phyloP scores from a whole-genome alignment of 2,329 filamentous ascomycete species.

The Epichloe typhina region DNA sequence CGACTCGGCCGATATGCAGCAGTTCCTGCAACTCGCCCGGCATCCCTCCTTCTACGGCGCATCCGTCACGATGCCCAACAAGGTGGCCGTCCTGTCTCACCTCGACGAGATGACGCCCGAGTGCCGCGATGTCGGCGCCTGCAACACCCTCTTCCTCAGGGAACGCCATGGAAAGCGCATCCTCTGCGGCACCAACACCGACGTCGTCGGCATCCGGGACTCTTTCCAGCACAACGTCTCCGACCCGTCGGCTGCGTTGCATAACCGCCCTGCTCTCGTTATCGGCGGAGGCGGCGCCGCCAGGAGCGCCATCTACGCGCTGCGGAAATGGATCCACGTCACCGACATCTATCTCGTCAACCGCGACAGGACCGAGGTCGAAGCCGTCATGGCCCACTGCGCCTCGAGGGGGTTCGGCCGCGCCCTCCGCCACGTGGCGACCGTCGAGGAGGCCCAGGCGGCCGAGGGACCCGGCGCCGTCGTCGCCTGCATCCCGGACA shows the following conservation, averaged over 20 bases:
- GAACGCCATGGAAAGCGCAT: slow-evolving; percentile 33
- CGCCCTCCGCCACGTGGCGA: slow-evolving; percentile 46
- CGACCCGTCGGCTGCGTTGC: slow-evolving; percentile 32
- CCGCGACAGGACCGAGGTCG: slow-evolving; percentile 54
- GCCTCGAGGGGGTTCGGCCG: slow-evolving; percentile 43
- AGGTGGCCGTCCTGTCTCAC: slow-evolving; percentile 60
- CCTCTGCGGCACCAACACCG: slow-evolving; percentile 67
- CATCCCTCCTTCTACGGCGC: slow-evolving; percentile 49
- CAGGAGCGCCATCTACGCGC: slow-evolving; percentile 63
- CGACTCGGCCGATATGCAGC: slow-evolving; percentile 35
- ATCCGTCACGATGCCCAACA: slow-evolving; percentile 73
- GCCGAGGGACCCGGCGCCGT: slow-evolving; percentile 52
- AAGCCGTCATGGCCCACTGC: slow-evolving; percentile 53
- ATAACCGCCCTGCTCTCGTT: slow-evolving; percentile 53
- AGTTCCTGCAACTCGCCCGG: slow-evolving; percentile 37
- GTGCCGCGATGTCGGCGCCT: slow-evolving; percentile 59
- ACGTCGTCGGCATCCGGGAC: slow-evolving; percentile 66
- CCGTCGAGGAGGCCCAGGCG: slow-evolving; percentile 42
- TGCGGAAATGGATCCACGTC: slow-evolving; percentile 56
- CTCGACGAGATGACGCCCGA: slow-evolving; percentile 63
- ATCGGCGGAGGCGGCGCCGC: slow-evolving; percentile 69
- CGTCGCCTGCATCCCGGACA: slow-evolving; percentile 64
- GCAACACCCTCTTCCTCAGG: slow-evolving; percentile 64
- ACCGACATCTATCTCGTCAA: slow-evolving; percentile 66
- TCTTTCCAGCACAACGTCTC: slow-evolving; percentile 47